phyloP scores from a whole-genome alignment of 2,329 filamentous ascomycete species.

The Pseudonectria buxi region DNA sequence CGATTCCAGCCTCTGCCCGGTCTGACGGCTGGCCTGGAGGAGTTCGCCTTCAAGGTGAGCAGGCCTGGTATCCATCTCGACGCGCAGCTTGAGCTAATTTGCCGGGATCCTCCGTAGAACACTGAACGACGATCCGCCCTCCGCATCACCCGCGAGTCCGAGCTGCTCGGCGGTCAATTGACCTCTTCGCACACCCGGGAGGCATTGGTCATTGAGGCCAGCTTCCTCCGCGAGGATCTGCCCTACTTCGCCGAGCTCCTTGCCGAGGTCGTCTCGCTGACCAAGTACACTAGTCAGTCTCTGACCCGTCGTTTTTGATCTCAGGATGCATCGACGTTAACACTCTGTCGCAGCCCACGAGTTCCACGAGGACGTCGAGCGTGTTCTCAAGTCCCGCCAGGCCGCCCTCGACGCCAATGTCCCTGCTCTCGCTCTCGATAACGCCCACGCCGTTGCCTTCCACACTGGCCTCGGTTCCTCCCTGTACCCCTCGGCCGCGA shows the following conservation, averaged over 20 bases:
- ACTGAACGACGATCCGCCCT: slow-evolving; percentile 83
- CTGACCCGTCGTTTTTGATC: neutral
- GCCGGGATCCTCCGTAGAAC: slow-evolving; percentile 48
- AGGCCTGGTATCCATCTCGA: slow-evolving; percentile 5
- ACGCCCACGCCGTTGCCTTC: slow-evolving; percentile 81
- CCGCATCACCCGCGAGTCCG: slow-evolving; percentile 88
- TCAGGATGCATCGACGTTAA: slow-evolving; percentile 7
- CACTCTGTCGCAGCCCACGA: slow-evolving; percentile 60
- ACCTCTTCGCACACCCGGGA: slow-evolving; percentile 84
- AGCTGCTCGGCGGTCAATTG: slow-evolving; percentile 90
- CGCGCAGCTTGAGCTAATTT: slow-evolving; percentile 40
- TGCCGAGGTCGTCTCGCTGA: slow-evolving; percentile 81
- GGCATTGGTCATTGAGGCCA: slow-evolving; percentile 85
- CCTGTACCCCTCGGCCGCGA: slow-evolving; percentile 64
- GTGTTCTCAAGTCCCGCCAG: slow-evolving; percentile 71
- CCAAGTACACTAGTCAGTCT: slow-evolving; percentile 71
- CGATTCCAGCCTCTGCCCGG: slow-evolving; percentile 87
- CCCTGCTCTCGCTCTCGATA: slow-evolving; percentile 69
- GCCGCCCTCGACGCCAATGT: slow-evolving; percentile 59
- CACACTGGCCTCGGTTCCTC: slow-evolving; percentile 84
- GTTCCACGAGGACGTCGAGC: slow-evolving; percentile 80
- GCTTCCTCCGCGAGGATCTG: slow-evolving; percentile 90
- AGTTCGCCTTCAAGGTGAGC: slow-evolving; percentile 91
- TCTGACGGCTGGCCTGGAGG: slow-evolving; percentile 81
- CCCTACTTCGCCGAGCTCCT: slow-evolving; percentile 97